Conservation (phyloP, 2,329 filamentous ascomycete species). For the Fusarium domesticum region DNA sequence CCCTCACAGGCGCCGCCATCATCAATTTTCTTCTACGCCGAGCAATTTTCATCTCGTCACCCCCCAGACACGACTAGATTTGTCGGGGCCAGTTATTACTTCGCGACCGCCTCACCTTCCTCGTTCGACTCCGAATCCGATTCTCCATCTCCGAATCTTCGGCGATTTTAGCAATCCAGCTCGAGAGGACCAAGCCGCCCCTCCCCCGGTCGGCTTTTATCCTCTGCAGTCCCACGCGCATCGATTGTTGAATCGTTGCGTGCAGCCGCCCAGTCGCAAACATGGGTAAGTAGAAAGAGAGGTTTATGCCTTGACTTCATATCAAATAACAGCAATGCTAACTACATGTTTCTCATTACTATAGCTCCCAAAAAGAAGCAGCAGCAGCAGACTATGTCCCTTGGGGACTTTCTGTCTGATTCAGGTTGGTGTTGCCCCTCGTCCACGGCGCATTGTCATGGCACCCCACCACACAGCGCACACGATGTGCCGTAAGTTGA, state of each 20-base stretch:
- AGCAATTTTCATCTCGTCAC: conserved; percentile 45
- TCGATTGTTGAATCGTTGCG: conserved; percentile 44
- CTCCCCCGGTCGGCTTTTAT: conserved; percentile 30
- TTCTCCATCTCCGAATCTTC: conserved; percentile 4
- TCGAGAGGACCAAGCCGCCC: conserved; percentile 28
- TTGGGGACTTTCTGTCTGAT: conserved; percentile 92
- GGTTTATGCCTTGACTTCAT: conserved; percentile 3
- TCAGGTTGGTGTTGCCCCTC: conserved; percentile 63
- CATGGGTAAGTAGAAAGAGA: conserved; percentile 51
- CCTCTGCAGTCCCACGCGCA: conserved; percentile 37
- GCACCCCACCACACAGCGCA: conserved; percentile 22
- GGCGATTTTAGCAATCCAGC: conserved; percentile 11
- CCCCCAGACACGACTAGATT: conserved; percentile 42
- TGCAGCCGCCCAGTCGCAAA: conserved; percentile 53
- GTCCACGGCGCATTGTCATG: conserved; percentile 25
- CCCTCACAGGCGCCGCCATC: conserved; percentile 39
- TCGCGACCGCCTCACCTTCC: conserved; percentile 21
- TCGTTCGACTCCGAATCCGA: conserved; percentile 10
- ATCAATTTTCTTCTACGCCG: conserved; percentile 39
- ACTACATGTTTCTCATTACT: conserved; percentile 16
- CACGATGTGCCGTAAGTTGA: conserved; percentile 20
- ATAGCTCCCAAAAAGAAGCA: conserved; percentile 83
- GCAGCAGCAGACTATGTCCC: conserved; percentile 92
- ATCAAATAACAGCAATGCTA: background rate
- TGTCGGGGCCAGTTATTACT: conserved; percentile 36